phyloP scores from a whole-genome alignment of 306 rosid species.

The Cucurbita moschata region DNA sequence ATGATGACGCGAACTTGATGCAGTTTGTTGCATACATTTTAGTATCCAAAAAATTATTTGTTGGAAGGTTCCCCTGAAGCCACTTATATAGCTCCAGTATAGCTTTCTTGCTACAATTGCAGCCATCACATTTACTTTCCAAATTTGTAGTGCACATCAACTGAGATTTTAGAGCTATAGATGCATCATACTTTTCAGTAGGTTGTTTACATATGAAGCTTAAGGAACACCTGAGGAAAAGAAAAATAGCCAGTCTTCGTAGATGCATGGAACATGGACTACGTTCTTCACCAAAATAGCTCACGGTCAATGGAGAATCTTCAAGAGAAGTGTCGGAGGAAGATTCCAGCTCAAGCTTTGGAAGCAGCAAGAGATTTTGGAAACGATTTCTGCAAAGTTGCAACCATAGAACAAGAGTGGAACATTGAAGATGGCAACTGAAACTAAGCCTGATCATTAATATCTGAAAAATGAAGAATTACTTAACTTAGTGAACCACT shows the following conservation, averaged over 20 bases:
- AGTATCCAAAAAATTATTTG: conserved; percentile 23
- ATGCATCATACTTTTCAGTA: conserved; percentile 17
- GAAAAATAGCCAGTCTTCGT: conserved; percentile 54
- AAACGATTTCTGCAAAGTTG: conserved; percentile 44
- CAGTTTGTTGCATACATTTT: conserved; percentile 36
- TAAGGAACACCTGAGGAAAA: conserved; percentile 52
- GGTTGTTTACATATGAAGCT: conserved; percentile 31
- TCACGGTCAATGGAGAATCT: conserved; percentile 65
- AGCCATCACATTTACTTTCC: conserved; percentile 14
- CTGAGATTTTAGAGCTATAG: conserved; percentile 23
- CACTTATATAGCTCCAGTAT: conserved; percentile 48
- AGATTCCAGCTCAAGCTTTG: conserved; percentile 22
- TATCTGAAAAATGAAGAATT: conserved; percentile 27
- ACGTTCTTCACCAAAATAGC: conserved; percentile 28
- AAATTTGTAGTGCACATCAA: background rate
- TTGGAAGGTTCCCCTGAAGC: conserved; percentile 57
- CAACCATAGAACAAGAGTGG: conserved; percentile 49
- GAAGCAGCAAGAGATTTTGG: conserved; percentile 36
- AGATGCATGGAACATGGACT: conserved; percentile 39
- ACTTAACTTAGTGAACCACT: background rate
- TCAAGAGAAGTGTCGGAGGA: conserved; percentile 45
- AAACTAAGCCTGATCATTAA: conserved; percentile 68
- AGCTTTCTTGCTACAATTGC: conserved; percentile 39
- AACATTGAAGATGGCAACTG: conserved; percentile 25
- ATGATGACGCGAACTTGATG: conserved; percentile 50